Conservation (phyloP, 179 eudicot genomes). For the Amaranthus tricolor region DNA sequence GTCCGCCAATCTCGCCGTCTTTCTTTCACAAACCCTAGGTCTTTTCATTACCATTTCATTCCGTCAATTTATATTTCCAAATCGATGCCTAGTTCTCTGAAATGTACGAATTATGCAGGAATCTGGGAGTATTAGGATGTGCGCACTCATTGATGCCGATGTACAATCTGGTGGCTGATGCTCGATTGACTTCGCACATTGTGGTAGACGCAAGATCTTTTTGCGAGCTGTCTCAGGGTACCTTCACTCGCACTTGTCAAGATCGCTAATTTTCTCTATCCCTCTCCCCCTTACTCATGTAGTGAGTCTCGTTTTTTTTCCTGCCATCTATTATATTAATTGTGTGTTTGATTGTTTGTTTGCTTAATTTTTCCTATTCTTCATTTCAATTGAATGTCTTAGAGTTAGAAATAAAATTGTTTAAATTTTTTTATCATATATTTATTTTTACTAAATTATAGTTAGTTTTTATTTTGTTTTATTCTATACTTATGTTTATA, state of each 20-base stretch:
- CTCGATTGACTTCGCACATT: constrained; percentile 45
- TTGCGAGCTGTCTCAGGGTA: constrained; percentile 68
- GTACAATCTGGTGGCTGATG: constrained; percentile 36
- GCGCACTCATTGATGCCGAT: constrained; percentile 44
- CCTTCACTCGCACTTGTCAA: constrained; percentile 37
- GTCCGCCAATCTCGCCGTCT: constrained; percentile 38
- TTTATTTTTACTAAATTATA: neutral
- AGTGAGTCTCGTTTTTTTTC: constrained; percentile 24
- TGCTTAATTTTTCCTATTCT: neutral
- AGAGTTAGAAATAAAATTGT: no score
- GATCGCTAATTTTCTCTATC: constrained; percentile 29
- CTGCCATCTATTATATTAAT: neutral
- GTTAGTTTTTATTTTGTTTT: neutral
- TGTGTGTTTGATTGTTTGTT: no score
- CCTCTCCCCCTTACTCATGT: neutral
- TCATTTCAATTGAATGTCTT: neutral
- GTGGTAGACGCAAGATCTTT: constrained; percentile 41
- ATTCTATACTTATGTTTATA: no score
- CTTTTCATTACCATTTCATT: neutral
- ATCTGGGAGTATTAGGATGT: constrained; percentile 33
- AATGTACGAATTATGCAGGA: constrained; percentile 19
- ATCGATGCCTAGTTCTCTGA: no score
- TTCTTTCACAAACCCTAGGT: constrained; percentile 67
- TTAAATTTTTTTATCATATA: neutral
- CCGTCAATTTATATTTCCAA: neutral